Percentiles rank a stretch among this genome's conserved stretches.
These are phyloP conservation scores for Ceratobasidium sp. DNA, from an alignment of 1,284 basidiomycete genomes.

Conservation along the genomic window DNA sequence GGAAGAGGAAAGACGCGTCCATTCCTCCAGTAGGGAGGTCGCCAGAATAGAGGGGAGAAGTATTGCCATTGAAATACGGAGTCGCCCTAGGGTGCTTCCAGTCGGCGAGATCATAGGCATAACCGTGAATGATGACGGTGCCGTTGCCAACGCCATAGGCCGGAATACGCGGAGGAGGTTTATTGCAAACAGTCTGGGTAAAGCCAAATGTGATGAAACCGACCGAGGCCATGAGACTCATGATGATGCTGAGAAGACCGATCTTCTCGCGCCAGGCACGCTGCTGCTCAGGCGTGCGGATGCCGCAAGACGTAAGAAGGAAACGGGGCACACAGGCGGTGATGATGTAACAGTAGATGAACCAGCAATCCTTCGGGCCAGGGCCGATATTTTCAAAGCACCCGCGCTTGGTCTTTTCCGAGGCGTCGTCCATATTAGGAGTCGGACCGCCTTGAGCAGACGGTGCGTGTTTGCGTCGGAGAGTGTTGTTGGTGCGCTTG, in stretches of 20 bases:
- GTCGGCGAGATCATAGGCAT: constrained; percentile 87
- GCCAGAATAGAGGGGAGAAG: constrained; percentile 84
- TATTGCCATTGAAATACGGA: constrained; percentile 72
- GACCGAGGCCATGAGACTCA: constrained; percentile 85
- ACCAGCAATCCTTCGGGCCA: constrained; percentile 93
- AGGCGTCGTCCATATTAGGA: constrained; percentile 51
- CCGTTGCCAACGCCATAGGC: constrained; percentile 78
- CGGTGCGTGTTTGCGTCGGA: constrained; percentile 66
- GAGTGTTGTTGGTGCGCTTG: constrained; percentile 75
- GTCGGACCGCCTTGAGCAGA: constrained; percentile 48
- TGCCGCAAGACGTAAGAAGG: constrained; percentile 72
- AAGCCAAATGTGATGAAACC: constrained; percentile 99
- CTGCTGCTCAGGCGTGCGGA: constrained; percentile 91
- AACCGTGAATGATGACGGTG: constrained; percentile 93
- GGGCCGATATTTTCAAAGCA: constrained; percentile 77
- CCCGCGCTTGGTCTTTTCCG: constrained; percentile 57
- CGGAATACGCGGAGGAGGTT: constrained; percentile 79
- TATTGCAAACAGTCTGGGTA: constrained; percentile 92
- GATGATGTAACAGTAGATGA: constrained; percentile 91
- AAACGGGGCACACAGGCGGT: constrained; percentile 86
- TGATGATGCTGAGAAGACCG: constrained; percentile 85
- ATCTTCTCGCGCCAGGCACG: constrained; percentile 99
- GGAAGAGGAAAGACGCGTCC: constrained; percentile 94
- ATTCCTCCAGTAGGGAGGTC: constrained; percentile 81
- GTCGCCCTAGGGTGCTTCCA: constrained; percentile 82